Evolutionary conservation across 257 asterid genomes (phyloP), one percentile per base, ranked within the genome.

Genomic region (Solanum sejunctum): DNA sequence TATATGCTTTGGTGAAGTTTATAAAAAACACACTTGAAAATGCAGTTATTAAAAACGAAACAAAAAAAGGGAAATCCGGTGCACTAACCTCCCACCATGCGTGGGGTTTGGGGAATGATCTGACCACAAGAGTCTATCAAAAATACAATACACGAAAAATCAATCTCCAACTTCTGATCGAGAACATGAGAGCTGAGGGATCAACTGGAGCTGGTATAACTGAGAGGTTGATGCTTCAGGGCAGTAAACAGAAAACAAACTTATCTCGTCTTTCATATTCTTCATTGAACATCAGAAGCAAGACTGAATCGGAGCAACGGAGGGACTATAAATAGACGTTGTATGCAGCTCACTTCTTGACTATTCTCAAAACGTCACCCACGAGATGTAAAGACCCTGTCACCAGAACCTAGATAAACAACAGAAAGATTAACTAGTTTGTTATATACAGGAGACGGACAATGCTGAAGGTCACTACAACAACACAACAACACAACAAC

Each of bases 361-460:
- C 90, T 88, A 95, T 84, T 86, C 93, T 93, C 92, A 95, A 83
- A 43, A 93, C 92, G 70, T 95, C 98, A 15, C 98, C 97, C 57
- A 96, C 97, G 84, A 96, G 90, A 92, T 96, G 98, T 58, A 95
- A 85, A 10, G 98, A 96, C 26, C 99, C 99, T 1, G 98, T 94
- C 84, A 96, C 99, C 45, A 95, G 90, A 69, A 96, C 98, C 98
- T 96, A 91, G 80, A 63, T 87, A 84, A 45, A 63, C 85, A 82
- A 23, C 63, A 28, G 79, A 78, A 17, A 78, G 49, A 28, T 52
- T 28, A 78, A 78, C 83, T 78, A 52, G 49, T 52, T 78, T 28
- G 66, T 21, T 28, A 16, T 78, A 78, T 26, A 52, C 64, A 51
- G 26, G 55, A 52, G 28, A 5, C 28, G 0, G 8, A 77, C 26